Evolutionary conservation across 1,284 basidiomycete genomes (phyloP).

Genomic region (Trichosporon sp.): DNA sequence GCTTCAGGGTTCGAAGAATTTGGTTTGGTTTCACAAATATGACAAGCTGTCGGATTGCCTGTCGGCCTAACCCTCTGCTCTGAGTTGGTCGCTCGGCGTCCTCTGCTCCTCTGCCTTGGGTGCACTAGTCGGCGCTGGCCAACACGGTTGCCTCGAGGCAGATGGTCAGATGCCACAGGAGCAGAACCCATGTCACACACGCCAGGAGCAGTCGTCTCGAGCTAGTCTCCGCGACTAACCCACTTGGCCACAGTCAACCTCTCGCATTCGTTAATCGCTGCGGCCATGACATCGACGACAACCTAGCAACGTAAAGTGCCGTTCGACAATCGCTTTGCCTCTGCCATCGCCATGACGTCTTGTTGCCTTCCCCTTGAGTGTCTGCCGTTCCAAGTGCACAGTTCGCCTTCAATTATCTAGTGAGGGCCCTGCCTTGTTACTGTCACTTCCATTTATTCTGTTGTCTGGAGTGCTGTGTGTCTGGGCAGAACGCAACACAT

Average conservation of each 20-base stretch:
- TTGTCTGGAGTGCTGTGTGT: not conserved
- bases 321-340: not conserved
- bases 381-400: not conserved
- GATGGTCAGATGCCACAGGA: not conserved
- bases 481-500: not conserved
- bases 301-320: not conserved
- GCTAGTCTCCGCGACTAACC: slow-evolving; percentile 10
- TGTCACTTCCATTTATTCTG: not conserved
- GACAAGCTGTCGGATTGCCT: slow-evolving; percentile 1
- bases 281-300: slow-evolving; percentile 1
- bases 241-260: not conserved
- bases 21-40: slow-evolving; percentile 10
- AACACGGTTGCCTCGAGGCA: not conserved
- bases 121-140: not conserved
- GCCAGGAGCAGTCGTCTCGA: slow-evolving; percentile 3
- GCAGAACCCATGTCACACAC: not conserved
- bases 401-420: not conserved
- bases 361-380: not conserved
- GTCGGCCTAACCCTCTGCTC: slow-evolving; percentile 1
- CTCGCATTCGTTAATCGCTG: not conserved
- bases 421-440: not conserved
- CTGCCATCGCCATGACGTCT: not conserved
- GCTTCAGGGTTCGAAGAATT: not conserved
- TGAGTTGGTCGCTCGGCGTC: not conserved
- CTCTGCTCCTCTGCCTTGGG: not conserved